These are phyloP conservation scores for Naematelia encephala DNA, from an alignment of 768 basidiomycete genomes.

Conservation along the genomic window DNA sequence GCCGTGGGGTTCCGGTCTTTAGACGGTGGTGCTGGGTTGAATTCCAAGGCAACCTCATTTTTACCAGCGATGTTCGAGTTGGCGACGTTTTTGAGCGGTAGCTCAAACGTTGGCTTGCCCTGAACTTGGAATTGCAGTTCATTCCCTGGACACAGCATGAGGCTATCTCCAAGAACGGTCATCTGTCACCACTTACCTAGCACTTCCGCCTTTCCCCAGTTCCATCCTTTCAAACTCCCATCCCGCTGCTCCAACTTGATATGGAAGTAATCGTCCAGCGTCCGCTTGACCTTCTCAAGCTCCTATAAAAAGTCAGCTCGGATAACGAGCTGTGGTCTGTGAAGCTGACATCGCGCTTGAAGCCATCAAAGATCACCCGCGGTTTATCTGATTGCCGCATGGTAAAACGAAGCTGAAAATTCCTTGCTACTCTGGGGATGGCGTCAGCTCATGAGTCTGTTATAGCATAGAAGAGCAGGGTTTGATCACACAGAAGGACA, in stretches of 20 bases:
- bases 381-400: slow-evolving; percentile 63
- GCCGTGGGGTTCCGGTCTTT: slow-evolving; percentile 26
- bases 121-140: slow-evolving; percentile 88
- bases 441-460: background rate
- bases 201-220: slow-evolving; percentile 95
- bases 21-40: slow-evolving; percentile 51
- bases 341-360: slow-evolving; percentile 81
- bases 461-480: background rate
- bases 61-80: slow-evolving; percentile 98
- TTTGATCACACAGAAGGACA: too few species aligned
- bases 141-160: slow-evolving; percentile 58
- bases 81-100: slow-evolving; percentile 78
- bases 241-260: slow-evolving; percentile 82
- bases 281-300: slow-evolving; percentile 73
- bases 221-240: slow-evolving; percentile 89
- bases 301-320: slow-evolving; percentile 58
- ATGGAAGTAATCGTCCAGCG: slow-evolving; percentile 83
- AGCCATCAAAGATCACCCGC: slow-evolving; percentile 87
- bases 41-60: slow-evolving; percentile 98
- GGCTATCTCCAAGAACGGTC: background rate
- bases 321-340: too few species aligned
- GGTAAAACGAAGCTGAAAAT: slow-evolving; percentile 82
- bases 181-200: slow-evolving; percentile 60
- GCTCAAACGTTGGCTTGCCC: slow-evolving; percentile 81
- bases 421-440: slow-evolving; percentile 66